Evolutionary conservation across 495 filamentous ascomycete species (phyloP).

Genomic region (Neurospora terricola): DNA sequence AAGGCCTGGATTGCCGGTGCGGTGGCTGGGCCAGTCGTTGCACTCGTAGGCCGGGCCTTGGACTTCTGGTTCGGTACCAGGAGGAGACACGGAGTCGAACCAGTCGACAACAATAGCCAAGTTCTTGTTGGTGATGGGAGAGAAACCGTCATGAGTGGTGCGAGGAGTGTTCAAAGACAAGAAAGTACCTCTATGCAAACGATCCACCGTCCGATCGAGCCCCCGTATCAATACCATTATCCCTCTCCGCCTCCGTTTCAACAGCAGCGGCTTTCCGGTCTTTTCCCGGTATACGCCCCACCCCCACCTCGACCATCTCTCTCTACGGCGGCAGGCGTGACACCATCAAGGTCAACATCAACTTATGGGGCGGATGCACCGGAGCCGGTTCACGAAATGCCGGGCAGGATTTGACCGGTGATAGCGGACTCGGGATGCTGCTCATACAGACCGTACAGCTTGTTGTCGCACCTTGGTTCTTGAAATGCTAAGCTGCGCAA

Average conservation of each 20-base stretch:
- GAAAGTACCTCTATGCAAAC: not conserved
- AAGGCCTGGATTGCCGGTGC: conserved; percentile 6
- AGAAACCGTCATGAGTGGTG: not conserved
- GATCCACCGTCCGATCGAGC: not conserved
- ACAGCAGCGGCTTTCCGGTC: not conserved
- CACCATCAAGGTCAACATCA: not conserved
- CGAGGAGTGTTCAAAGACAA: not conserved
- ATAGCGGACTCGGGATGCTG: not conserved
- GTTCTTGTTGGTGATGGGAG: not conserved
- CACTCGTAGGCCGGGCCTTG: not conserved
- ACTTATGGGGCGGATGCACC: not conserved
- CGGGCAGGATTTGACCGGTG: not conserved
- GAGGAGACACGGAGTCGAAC: not conserved
- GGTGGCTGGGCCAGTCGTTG: not conserved
- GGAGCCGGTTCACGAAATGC: not conserved
- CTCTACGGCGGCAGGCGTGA: not conserved
- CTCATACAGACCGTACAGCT: not conserved
- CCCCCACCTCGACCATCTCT: not conserved
- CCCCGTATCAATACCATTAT: not conserved
- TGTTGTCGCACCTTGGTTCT: not conserved
- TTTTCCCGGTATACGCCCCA: not conserved
- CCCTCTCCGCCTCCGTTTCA: not conserved
- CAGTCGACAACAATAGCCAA: not conserved
- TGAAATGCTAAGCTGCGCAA: not conserved
- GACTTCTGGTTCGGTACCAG: not conserved